Percentiles rank a stretch among this genome's conserved stretches.
Conservation (phyloP, 495 filamentous ascomycete genomes). For the Melanomma pulvis-pyrius region DNA sequence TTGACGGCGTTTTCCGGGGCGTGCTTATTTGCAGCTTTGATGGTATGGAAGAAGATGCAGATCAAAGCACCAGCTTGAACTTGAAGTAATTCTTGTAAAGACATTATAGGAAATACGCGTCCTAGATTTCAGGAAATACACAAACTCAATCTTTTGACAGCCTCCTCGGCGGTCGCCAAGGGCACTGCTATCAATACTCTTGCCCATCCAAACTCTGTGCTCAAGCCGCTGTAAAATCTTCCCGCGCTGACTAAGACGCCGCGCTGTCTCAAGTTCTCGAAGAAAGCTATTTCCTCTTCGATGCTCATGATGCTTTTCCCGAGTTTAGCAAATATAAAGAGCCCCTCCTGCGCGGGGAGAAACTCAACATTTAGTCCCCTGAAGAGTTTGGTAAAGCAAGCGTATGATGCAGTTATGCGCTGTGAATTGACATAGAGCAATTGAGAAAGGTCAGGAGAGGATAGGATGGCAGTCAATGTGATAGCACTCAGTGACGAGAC, state of each 20-base stretch:
- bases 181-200: constrained; percentile 34
- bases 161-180: too few species aligned
- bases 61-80: too few species aligned
- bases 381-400: too few species aligned
- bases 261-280: constrained; percentile 12
- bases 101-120: too few species aligned
- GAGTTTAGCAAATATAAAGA: constrained; percentile 36
- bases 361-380: constrained; percentile 20
- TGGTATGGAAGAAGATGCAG: too few species aligned
- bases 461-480: constrained; percentile 18
- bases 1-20: not conserved
- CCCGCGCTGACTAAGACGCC: constrained; percentile 38
- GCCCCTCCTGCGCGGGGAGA: constrained; percentile 32
- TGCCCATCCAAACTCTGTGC: constrained; percentile 37
- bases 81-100: too few species aligned
- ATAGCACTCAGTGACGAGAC: constrained; percentile 26
- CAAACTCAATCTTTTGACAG: too few species aligned
- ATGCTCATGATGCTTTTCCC: constrained; percentile 18
- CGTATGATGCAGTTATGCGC: too few species aligned
- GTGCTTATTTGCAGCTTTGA: too few species aligned
- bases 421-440: too few species aligned
- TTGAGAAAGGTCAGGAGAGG: not conserved
- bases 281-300: constrained; percentile 31
- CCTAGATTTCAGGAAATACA: too few species aligned
- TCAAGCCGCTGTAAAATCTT: constrained; percentile 28